Evolutionary conservation across 1,284 basidiomycete genomes (phyloP), one percentile per base, ranked within the genome.

Genomic region (Porogramme epimiltina): DNA sequence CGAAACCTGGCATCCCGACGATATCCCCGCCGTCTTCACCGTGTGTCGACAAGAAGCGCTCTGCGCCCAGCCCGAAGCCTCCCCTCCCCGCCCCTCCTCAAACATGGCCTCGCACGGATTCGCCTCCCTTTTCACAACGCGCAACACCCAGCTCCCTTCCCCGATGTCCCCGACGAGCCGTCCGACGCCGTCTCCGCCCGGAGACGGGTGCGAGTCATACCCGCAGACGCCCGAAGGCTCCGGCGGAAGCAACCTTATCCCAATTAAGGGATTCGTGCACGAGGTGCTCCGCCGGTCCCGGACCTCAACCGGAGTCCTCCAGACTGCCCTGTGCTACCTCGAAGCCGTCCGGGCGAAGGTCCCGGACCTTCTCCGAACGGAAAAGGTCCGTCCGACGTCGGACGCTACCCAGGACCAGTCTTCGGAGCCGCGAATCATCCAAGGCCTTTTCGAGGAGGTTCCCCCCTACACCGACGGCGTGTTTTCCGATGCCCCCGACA

Each of bases 301-400:
- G 46, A 91, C 88, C 1, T 89, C 89, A 10, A 85, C 84, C 19
- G 81, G 76, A 41, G 85, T 90, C 15, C 74, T 91, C 5, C 88
- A 91, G 66, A 87, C 87, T 0, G 89, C 88, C 0, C 70, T 91
- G 0, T 91, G 89, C 66, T 91, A 91, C 61, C 72, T 91, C 23
- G 86, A 90, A 66, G 89, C 86, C 3, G 77, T 91, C 19, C 82
- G 87, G 9, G 62, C 71, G 22, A 87, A 83, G 68, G 69, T 91
- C 3, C 82, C 85, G 2, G 80, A 83, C 38, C 72, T 89, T 13
- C 70, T 80, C 52, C 71, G 65, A 3, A 72, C 76, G 61, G 85
- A 87, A 58, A 65, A 43, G 73, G 72, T 33, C 57, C 73, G 53
- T 25, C 54, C 56, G 34, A 49, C 54, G 11, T 42, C 56, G 20